A percentile compares a stretch with the other conserved stretches of the same genome.
These are phyloP conservation scores for Leccinum holopus DNA, from an alignment of 1,284 basidiomycete genomes.

Conservation along the genomic window DNA sequence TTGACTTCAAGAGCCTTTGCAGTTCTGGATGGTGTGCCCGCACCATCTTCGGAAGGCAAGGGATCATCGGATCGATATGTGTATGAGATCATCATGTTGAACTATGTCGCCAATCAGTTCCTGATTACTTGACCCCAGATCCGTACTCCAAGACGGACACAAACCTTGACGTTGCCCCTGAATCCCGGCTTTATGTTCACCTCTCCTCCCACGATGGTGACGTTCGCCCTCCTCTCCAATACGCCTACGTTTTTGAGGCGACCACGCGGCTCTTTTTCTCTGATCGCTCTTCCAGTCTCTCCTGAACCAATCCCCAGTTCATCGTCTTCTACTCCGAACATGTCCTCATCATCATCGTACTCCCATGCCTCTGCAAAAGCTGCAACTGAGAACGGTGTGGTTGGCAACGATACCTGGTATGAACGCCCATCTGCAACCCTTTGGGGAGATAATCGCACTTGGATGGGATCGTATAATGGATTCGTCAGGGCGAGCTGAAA, in stretches of 20 bases:
- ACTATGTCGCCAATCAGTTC: conserved; percentile 46
- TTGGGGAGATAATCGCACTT: conserved; percentile 78
- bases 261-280: conserved; percentile 43
- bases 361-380: conserved; percentile 95
- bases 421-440: conserved; percentile 42
- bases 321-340: conserved; percentile 74
- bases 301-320: conserved; percentile 46
- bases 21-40: conserved; percentile 46
- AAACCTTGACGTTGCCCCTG: conserved; percentile 69
- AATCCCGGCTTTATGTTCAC: conserved; percentile 77
- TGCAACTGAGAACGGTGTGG: conserved; percentile 74
- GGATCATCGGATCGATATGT: conserved; percentile 89
- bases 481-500: conserved; percentile 91
- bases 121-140: not conserved
- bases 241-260: conserved; percentile 74
- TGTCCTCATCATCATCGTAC: conserved; percentile 89
- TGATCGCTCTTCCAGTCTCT: conserved; percentile 35
- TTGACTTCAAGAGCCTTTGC: conserved; percentile 66
- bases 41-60: conserved; percentile 57
- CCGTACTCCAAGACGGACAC: conserved; percentile 23
- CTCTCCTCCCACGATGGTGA: conserved; percentile 82
- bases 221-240: conserved; percentile 82
- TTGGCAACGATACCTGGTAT: conserved; percentile 77
- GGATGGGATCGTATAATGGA: conserved; percentile 91
- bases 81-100: conserved; percentile 89